Evolutionary conservation across 176 grass and related monocot genomes (phyloP).

Genomic region (Alloteropsis semialata): DNA sequence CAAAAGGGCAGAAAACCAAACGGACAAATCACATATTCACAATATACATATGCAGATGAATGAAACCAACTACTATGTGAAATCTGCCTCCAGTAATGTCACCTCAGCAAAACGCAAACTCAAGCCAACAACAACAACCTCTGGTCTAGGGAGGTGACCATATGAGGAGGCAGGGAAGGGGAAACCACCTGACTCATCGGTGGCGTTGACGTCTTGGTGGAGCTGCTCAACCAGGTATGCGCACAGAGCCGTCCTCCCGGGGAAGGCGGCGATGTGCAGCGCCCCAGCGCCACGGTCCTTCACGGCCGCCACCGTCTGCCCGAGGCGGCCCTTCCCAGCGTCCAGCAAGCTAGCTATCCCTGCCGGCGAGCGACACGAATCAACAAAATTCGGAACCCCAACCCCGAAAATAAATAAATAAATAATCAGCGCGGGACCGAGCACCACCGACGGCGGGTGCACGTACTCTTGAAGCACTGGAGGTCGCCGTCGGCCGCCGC

Average conservation of each 20-base stretch:
- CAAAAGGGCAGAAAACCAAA: not conserved
- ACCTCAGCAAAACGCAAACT: not conserved
- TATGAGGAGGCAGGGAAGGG: not conserved
- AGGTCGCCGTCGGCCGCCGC: conserved; percentile 32
- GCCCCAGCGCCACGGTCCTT: not conserved
- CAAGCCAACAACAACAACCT: not conserved
- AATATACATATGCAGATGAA: not conserved
- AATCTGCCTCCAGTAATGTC: not conserved
- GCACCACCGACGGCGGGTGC: not conserved
- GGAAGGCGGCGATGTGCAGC: conserved; percentile 18
- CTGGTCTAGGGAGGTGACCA: not conserved
- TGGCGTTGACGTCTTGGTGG: not conserved
- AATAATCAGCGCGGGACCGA: not conserved
- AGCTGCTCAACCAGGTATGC: conserved; percentile 29
- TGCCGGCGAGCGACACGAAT: not conserved
- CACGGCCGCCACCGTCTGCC: conserved; percentile 4
- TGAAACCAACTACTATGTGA: not conserved
- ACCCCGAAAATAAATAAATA: not conserved
- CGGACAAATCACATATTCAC: not conserved
- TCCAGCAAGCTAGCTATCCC: not conserved
- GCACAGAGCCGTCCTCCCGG: not conserved
- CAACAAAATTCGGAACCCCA: not conserved
- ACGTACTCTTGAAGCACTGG: conserved; percentile 7
- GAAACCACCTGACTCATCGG: not conserved
- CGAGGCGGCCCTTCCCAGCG: conserved; percentile 17